Percentiles rank a stretch among this genome's conserved stretches.
These are phyloP conservation scores for Sicyos edulis DNA, from an alignment of 306 rosid genomes.

Conservation along the genomic window DNA sequence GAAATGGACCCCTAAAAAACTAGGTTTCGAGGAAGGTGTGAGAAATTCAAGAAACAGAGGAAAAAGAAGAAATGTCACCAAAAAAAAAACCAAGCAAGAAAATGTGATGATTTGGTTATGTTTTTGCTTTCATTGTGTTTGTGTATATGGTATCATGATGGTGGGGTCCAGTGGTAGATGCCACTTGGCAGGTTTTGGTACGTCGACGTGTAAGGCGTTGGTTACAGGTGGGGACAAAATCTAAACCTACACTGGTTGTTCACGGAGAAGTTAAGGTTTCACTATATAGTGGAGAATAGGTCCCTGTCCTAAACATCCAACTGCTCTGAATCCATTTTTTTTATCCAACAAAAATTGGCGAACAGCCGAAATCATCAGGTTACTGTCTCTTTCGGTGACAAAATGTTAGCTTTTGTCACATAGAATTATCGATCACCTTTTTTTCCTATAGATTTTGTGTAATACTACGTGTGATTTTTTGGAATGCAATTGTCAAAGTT, in stretches of 20 bases:
- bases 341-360: too few relatives aligned
- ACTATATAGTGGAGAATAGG: constrained; percentile 31
- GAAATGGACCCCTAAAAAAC: not conserved
- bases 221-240: not conserved
- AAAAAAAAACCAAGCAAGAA: not conserved
- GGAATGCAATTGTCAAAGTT: not conserved
- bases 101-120: not conserved
- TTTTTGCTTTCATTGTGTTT: not conserved
- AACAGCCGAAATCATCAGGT: too few relatives aligned
- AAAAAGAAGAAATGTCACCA: not conserved
- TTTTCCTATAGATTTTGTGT: not conserved
- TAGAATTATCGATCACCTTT: not conserved
- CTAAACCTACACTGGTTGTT: constrained; percentile 27
- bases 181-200: constrained; percentile 5
- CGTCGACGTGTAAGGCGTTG: not conserved
- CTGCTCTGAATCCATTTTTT: too few relatives aligned
- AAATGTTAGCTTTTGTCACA: too few relatives aligned
- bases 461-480: not conserved
- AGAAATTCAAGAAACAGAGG: constrained; percentile 9
- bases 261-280: constrained; percentile 42
- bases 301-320: constrained; percentile 27
- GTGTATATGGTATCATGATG: not conserved
- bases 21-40: not conserved
- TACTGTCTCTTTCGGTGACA: too few relatives aligned
- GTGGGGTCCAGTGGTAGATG: constrained; percentile 9